phyloP scores from a whole-genome alignment of 2,329 filamentous ascomycete species.

The Cadophora sp. region DNA sequence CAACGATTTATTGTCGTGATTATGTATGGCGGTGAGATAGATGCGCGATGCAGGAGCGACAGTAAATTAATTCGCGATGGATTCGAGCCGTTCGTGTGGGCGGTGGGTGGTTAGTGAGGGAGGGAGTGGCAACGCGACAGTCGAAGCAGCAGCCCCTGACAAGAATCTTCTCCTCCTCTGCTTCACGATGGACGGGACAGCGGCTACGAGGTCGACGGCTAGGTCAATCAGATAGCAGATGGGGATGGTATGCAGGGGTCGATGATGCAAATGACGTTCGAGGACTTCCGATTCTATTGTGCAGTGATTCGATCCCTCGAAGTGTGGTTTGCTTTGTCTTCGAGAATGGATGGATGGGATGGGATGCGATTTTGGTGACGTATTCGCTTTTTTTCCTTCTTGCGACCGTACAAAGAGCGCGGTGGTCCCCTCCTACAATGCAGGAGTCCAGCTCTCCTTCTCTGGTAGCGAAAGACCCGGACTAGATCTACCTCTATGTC shows the following conservation, averaged over 20 bases:
- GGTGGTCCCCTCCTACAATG: background rate
- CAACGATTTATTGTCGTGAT: background rate
- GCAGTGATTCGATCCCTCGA: background rate
- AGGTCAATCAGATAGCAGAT: constrained; percentile 8
- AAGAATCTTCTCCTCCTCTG: constrained; percentile 5
- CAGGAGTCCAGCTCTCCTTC: background rate
- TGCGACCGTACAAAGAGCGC: constrained; percentile 13
- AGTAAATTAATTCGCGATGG: constrained; percentile 2
- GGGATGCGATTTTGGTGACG: constrained; percentile 10
- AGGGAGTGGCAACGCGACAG: constrained; percentile 12
- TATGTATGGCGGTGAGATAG: background rate
- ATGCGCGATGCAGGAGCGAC: constrained; percentile 13
- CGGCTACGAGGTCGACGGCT: background rate
- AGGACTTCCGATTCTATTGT: background rate
- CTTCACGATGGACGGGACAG: background rate
- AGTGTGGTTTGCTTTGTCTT: background rate
- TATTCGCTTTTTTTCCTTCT: constrained; percentile 4
- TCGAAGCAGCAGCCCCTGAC: constrained; percentile 20
- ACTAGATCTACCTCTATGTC: background rate
- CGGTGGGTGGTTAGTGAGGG: background rate
- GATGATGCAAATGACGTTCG: background rate
- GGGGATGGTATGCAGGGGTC: background rate
- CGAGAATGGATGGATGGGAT: background rate
- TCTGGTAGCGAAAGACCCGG: background rate
- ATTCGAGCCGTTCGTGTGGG: background rate